Evolutionary conservation across 345 rosid species (phyloP), one percentile per base, ranked within the genome.

Genomic region (Stellera chamaejasme): DNA sequence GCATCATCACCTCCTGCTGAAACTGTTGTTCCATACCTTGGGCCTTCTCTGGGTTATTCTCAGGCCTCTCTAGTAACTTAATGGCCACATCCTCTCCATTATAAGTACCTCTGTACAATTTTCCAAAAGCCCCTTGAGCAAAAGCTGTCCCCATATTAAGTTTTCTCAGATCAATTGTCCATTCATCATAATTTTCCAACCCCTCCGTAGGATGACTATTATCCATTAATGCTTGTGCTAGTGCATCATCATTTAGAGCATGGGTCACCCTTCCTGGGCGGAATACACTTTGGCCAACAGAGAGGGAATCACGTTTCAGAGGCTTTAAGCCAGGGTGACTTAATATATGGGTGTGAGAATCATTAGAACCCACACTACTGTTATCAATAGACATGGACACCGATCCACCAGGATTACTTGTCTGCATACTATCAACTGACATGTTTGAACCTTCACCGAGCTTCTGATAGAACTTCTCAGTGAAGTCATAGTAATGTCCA

Each of bases 91-190:
- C 85, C 69, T 77, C 79, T 9, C 85, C 85, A 47, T 74, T 72
- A 45, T 74, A 80, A 12, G 85, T 74, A 10, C 85, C 85, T 65
- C 76, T 65, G 43, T 82, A 82, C 26, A 82, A 64, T 67, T 79
- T 82, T 41, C 89, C 89, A 73, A 79, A 82, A 43, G 89, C 85
- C 27, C 85, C 89, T 72, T 82, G 85, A 3, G 89, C 89, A 77
- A 82, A 82, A 59, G 89, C 80, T 13, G 77, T 69, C n/a, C 89
- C 89, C 81, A 79, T 82, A 47, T 67, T 74, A 50, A 82, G 89
- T 48, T 72, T 82, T 59, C 79, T 75, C 65, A 82, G 62, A 74
- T 82, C 83, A 48, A 79, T 79, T 0, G 85, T 82, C 89, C 89
- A 82, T 32, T 79, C 83, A 48, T 79, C 85, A 25, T 66, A 82